A percentile compares a stretch with the other conserved stretches of the same genome.
Conservation (phyloP, 208 protist genomes). For the Trichomonas vaginalis region DNA sequence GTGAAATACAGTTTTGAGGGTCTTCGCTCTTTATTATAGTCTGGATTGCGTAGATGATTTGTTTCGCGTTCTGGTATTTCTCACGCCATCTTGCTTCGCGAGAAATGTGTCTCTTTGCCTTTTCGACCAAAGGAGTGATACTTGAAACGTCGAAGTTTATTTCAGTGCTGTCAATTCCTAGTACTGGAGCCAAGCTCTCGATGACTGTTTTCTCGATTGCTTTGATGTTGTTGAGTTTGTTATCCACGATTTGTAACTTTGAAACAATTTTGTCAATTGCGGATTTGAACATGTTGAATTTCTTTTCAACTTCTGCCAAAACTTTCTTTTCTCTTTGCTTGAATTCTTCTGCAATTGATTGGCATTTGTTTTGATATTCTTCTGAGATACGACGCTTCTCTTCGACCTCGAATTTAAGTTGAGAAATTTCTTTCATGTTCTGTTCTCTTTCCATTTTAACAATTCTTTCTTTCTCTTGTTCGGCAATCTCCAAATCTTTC, state of each 20-base stretch:
- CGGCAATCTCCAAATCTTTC: not conserved
- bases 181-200: not conserved
- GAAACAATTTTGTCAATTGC: not conserved
- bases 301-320: not conserved
- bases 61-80: not conserved
- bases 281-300: not conserved
- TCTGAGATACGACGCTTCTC: not conserved
- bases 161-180: not conserved
- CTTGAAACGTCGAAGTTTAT: not conserved
- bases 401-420: not conserved
- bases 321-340: not conserved
- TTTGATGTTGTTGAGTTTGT: not conserved
- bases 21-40: not conserved
- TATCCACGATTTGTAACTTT: not conserved
- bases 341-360: not conserved
- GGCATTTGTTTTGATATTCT: not conserved
- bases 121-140: not conserved
- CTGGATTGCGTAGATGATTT: not conserved
- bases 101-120: not conserved
- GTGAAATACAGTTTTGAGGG: not conserved
- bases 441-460: not conserved
- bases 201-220: not conserved
- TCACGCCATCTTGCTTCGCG: not conserved
- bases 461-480: not conserved
- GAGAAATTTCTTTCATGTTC: not conserved